Evolutionary conservation across 2,329 filamentous ascomycete genomes (phyloP), one percentile per base, ranked within the genome.

Genomic region (Ophiosphaerella korrae): DNA sequence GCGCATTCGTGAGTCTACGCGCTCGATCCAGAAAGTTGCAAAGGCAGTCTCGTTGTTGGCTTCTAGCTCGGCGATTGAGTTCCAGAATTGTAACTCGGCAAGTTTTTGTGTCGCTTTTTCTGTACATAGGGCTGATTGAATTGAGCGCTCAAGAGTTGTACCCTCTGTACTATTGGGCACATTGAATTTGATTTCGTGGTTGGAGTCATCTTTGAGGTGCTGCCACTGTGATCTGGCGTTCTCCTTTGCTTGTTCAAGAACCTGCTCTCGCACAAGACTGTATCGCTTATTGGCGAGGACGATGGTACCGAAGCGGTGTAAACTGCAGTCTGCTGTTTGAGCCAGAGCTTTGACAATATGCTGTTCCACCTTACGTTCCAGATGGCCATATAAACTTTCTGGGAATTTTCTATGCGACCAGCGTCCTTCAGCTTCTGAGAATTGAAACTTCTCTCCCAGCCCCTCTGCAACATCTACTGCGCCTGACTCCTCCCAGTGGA

Each of bases 11-110:
- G 60, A 46, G 12, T 53, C 32, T 3, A 73, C 63, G 9, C 68
- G 65, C 9, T 72, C 67, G 3, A 36, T 60, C 73, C 73, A 75
- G 48, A 67, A 70, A 6, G 45, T 43, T 3, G 64, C 56, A 42
- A 75, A 72, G 0, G 61, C 58, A 3, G 51, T 46, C 47, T 74
- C 70, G 32, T 64, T 68, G 9, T 60, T 45, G 3, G 53, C 45
- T 55, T 74, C 70, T 6, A 73, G 45, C 12, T 55, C 33, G 0
- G 64, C 45, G 12, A 74, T 53, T n/a, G 51, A 45, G 23, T 36
- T 42, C 48, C 58, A 65, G 54, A 70, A 74, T 7, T 50, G 48
- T 1, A 63, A 57, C 7, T 69, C 65, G 8, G 63, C 34, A 1
- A 54, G 45, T 13, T 58, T 64, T n/a, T 63, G 55, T 3, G 60